Base-by-base conservation (phyloP, 169 alveolate species). In the Hammondia hammondi region DNA sequence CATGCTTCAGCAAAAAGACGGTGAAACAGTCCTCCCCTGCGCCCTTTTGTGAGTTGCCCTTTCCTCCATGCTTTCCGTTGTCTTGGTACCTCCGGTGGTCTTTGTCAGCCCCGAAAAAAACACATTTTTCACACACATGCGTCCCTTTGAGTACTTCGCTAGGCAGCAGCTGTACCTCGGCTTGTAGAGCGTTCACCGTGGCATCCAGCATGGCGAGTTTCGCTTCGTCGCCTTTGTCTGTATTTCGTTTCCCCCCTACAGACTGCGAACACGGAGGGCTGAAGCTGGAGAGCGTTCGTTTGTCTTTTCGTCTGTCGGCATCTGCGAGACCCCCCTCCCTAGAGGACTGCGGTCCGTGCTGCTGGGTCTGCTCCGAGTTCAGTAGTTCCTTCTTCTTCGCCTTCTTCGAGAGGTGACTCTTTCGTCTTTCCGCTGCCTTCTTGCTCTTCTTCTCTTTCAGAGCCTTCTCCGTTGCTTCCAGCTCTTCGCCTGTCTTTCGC, bases 151-250 rank as follows among this genome's bases (percentile, higher is more conserved):
- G 35, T 67, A 1, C 77, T 67, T 6, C 32, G 2, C 77, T 27
- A 67, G 32, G 77, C 35, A 7, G 48, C 45, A 77, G 29, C 1
- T 71, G 9, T 43, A 82, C 90, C 70, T 82, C 72, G 37, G 57
- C 90, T 45, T 48, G 90, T 17, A 82, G 90, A 43, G 72, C 39
- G 9, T 82, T 35, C 43, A 82, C 70, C 0, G 90, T 82, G 19
- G 90, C 90, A n/a, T 82, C 90, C 45, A 82, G 70, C 39, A 19
- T 29, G 7, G 90, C 90, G 52, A 82, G 71, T 48, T 52, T 82
- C 70, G 90, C 90, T 35, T 35, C 71, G 35, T 45, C 90, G 1
- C 35, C 70, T 39, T 29, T n/a, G 19, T n/a, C 90, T 29, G 57
- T 21, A 17, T 82, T 82, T 43, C 90, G 32, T 35, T 82, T 82